Evolutionary conservation across 768 basidiomycete species (phyloP).

Genomic region (Pleurotus pulmonarius): DNA sequence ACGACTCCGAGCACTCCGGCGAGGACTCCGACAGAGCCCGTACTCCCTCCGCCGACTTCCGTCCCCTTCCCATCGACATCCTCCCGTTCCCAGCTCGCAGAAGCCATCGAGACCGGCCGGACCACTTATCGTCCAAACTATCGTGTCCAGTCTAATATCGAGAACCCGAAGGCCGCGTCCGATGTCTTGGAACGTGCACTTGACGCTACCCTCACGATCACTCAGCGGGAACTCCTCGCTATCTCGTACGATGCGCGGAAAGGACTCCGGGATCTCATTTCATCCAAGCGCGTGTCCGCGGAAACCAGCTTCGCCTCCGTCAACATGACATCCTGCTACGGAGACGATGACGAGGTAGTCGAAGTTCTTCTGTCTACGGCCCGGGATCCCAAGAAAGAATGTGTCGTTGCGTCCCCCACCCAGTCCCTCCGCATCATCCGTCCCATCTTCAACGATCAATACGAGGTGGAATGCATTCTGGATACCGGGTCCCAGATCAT

Average conservation of each 20-base stretch:
- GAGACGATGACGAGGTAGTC: not conserved
- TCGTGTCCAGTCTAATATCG: slow-evolving; percentile 14
- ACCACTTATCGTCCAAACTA: slow-evolving; percentile 14
- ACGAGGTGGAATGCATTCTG: slow-evolving; percentile 17
- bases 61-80: not conserved
- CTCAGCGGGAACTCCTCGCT: slow-evolving; percentile 15
- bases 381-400: not conserved
- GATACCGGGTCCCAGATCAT: slow-evolving; percentile 23
- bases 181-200: slow-evolving; percentile 13
- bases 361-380: not conserved
- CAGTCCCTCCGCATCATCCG: slow-evolving; percentile 13
- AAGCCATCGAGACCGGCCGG: slow-evolving; percentile 5
- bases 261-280: slow-evolving; percentile 14
- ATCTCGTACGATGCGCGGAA: slow-evolving; percentile 17
- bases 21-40: not conserved
- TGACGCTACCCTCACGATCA: slow-evolving; percentile 15
- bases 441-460: slow-evolving; percentile 14
- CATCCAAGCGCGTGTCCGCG: slow-evolving; percentile 8
- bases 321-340: not conserved
- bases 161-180: slow-evolving; percentile 13
- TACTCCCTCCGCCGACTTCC: not conserved
- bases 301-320: not conserved
- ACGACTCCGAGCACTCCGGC: slow-evolving; percentile 11
- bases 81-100: slow-evolving; percentile 1
- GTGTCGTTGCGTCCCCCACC: slow-evolving; percentile 10